phyloP scores from a whole-genome alignment of 305 asterid species.

The Andrographis paniculata region DNA sequence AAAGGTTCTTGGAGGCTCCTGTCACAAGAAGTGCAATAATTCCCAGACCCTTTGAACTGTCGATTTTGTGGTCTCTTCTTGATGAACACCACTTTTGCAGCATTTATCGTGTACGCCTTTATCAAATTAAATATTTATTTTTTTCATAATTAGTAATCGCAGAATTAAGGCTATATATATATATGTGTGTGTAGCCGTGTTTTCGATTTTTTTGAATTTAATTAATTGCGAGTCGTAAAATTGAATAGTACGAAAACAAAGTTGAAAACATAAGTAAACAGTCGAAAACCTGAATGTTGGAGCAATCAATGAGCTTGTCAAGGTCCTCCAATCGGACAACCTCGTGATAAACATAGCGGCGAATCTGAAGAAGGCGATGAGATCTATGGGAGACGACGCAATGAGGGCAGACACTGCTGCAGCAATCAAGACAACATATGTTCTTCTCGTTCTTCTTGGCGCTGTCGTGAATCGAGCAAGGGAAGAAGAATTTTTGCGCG shows the following conservation, averaged over 20 bases:
- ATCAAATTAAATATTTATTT: too few species aligned
- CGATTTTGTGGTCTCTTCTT: conserved; percentile 92
- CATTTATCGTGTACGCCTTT: conserved; percentile 93
- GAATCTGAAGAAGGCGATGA: conserved; percentile 85
- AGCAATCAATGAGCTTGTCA: conserved; percentile 83
- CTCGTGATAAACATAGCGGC: conserved; percentile 88
- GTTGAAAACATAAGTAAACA: too few species aligned
- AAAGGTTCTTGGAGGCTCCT: conserved; percentile 89
- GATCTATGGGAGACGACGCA: conserved; percentile 74
- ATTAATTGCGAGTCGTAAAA: too few species aligned
- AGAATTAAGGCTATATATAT: too few species aligned
- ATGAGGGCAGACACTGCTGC: conserved; percentile 88
- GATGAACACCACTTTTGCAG: conserved; percentile 78
- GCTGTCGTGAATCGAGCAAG: conserved; percentile 64
- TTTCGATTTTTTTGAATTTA: too few species aligned
- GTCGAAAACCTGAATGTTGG: conserved; percentile 63
- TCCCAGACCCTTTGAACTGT: conserved; percentile 89
- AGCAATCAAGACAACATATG: conserved; percentile 83
- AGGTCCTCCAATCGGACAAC: conserved; percentile 87
- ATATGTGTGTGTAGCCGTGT: too few species aligned
- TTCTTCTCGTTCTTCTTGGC: conserved; percentile 93
- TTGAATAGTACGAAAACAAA: too few species aligned
- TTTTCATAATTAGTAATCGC: too few species aligned
- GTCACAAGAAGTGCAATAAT: conserved; percentile 89
- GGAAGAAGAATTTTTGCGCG: conserved; percentile 54